phyloP scores from a whole-genome alignment of 139 green algal species.

The Nannochloris sp. region DNA sequence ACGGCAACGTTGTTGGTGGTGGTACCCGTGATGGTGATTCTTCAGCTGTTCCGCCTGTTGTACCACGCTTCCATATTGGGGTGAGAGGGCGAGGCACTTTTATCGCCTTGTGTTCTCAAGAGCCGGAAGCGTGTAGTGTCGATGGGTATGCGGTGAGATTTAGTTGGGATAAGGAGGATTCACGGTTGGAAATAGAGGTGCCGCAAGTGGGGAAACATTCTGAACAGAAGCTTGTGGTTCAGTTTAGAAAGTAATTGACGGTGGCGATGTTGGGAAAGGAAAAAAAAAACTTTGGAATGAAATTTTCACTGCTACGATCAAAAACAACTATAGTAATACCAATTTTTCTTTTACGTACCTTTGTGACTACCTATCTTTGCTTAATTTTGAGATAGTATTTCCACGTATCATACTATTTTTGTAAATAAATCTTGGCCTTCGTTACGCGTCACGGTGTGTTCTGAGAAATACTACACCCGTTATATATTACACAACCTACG shows the following conservation, averaged over 20 bases:
- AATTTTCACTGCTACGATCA: too few species aligned
- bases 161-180: background rate
- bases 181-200: background rate
- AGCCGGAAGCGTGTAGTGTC: background rate
- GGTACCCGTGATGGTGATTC: background rate
- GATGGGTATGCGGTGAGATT: background rate
- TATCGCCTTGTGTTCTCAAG: background rate
- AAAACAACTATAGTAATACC: too few species aligned
- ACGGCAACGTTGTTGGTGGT: background rate
- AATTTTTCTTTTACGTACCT: too few species aligned
- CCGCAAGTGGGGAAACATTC: background rate
- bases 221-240: background rate
- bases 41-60: background rate
- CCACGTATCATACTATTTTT: too few species aligned
- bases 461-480: too few species aligned
- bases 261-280: too few species aligned
- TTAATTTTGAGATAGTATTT: too few species aligned
- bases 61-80: background rate
- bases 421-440: too few species aligned
- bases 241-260: conserved; percentile 1
- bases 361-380: too few species aligned
- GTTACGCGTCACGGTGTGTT: too few species aligned
- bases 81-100: background rate
- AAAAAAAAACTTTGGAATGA: too few species aligned
- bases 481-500: too few species aligned